Base-by-base conservation (phyloP, 306 rosid genomes). In the Rubus parviflorus region DNA sequence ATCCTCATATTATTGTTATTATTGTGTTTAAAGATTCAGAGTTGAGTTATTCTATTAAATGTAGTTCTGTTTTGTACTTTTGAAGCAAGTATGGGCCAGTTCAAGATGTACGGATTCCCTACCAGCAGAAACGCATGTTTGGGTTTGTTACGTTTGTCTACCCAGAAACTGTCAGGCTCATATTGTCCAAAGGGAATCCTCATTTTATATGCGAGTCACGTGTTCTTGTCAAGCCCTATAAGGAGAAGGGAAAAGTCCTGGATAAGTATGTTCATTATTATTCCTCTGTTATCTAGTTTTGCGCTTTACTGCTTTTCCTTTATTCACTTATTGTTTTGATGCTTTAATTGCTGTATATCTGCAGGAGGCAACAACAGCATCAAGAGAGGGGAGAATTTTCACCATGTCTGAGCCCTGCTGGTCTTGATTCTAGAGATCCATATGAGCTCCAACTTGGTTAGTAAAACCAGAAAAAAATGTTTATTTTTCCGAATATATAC, bases 181-280 rank as follows among this genome's bases (percentile, higher is more conserved):
- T 95, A 82, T 79, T 95, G 79, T 84, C 97, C 52, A 92, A 95
- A 80, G 98, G 98, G 63, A 95, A 95, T 82, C 98, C 98, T 12
- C 98, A 95, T 88, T 95, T 92, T 73, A 95, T 95, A 73, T 95
- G 98, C 13, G 97, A 95, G 74, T 95, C 97, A 2, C 97, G 98
- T 3, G 98, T 95, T 11, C 98, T 95, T 72, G 98, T 95, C 71
- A 95, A 95, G 87, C 97, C 98, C 49, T 95, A 95, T 84, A 95
- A 95, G 92, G 98, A 95, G 89, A 95, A 95, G 83, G 98, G 98
- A 45, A 95, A 95, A 89, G 67, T 89, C 77, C 87, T 88, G 20
- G 98, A 95, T 22, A 95, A 90, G 98, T 95, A 88, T 74, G 87
- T 51, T 12, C 41, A 35, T 5, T 20, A 25, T 67, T 68, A 22